These are phyloP conservation scores for Arxiozyma slooffiae DNA, from an alignment of 1,139 yeast genomes.

Conservation along the genomic window DNA sequence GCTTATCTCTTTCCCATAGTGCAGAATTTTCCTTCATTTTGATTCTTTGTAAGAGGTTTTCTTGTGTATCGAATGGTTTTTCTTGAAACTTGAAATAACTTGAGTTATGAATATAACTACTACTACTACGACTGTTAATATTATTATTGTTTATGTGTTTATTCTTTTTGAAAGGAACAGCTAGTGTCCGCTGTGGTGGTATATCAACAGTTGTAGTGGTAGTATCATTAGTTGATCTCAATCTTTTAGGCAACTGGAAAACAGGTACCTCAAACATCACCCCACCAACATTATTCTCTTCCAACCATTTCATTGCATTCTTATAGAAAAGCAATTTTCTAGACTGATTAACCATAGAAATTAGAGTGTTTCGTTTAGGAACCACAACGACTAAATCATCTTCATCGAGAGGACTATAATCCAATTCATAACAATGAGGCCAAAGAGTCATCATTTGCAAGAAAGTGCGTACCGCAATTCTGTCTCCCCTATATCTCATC, in stretches of 20 bases:
- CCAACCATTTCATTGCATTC: slow-evolving; percentile 20
- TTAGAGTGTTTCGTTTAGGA: slow-evolving; percentile 15
- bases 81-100: slow-evolving; percentile 14
- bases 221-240: slow-evolving; percentile 4
- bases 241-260: slow-evolving; percentile 18
- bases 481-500: slow-evolving; percentile 19
- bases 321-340: slow-evolving; percentile 22
- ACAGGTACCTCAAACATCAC: slow-evolving; percentile 15
- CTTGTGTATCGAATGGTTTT: slow-evolving; percentile 17
- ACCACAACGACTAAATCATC: slow-evolving; percentile 19
- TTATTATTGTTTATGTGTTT: neutral
- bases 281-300: neutral
- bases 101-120: slow-evolving; percentile 7
- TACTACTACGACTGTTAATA: neutral
- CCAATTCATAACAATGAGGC: slow-evolving; percentile 22
- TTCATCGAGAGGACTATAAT: slow-evolving; percentile 12
- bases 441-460: slow-evolving; percentile 19
- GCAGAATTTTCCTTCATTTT: slow-evolving; percentile 25
- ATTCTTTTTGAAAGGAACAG: neutral
- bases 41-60: slow-evolving; percentile 20
- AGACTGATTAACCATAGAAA: slow-evolving; percentile 17
- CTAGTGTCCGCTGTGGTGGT: neutral
- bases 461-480: slow-evolving; percentile 16
- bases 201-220: neutral
- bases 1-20: slow-evolving; percentile 19